These are phyloP conservation scores for Fusarium transvaalense DNA, from an alignment of 2,329 filamentous ascomycete genomes.

Conservation along the genomic window DNA sequence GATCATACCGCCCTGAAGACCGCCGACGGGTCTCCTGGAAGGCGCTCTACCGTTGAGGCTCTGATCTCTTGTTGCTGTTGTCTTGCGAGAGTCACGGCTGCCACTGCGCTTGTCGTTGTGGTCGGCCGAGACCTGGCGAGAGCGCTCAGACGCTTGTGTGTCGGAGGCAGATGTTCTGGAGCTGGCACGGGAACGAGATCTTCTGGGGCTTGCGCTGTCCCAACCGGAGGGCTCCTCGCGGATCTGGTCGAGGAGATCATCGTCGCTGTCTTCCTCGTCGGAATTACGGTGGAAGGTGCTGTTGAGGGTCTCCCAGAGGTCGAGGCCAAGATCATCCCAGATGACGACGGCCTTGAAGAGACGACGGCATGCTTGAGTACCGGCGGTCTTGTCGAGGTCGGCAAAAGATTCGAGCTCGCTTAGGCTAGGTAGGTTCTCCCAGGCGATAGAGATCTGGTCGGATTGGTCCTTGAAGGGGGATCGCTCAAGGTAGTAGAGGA, in stretches of 20 bases:
- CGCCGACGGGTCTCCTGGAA: conserved; percentile 26
- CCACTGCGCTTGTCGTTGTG: conserved; percentile 30
- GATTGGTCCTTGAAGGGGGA: conserved; percentile 45
- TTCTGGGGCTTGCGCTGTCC: conserved; percentile 27
- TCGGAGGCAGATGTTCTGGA: conserved; percentile 35
- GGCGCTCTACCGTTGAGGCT: conserved; percentile 24
- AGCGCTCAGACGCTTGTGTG: conserved; percentile 29
- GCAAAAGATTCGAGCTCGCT: conserved; percentile 53
- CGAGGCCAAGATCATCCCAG: conserved; percentile 55
- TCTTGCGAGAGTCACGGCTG: conserved; percentile 32
- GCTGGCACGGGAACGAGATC: conserved; percentile 36
- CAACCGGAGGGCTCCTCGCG: conserved; percentile 31
- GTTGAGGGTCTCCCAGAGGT: conserved; percentile 51
- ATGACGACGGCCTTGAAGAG: conserved; percentile 56
- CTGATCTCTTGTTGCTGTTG: conserved; percentile 21
- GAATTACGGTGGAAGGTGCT: conserved; percentile 23
- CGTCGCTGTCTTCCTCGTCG: conserved; percentile 25
- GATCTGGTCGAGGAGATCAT: conserved; percentile 35
- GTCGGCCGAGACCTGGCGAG: conserved; percentile 36
- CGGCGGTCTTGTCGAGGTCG: conserved; percentile 51
- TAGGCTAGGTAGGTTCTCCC: conserved; percentile 52
- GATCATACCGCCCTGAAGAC: conserved; percentile 38
- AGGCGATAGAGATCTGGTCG: conserved; percentile 53
- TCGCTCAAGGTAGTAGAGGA: conserved; percentile 51
- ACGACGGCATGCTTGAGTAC: conserved; percentile 53